Conservation (phyloP, 2,329 filamentous ascomycete species). For the Fusarium secorum region DNA sequence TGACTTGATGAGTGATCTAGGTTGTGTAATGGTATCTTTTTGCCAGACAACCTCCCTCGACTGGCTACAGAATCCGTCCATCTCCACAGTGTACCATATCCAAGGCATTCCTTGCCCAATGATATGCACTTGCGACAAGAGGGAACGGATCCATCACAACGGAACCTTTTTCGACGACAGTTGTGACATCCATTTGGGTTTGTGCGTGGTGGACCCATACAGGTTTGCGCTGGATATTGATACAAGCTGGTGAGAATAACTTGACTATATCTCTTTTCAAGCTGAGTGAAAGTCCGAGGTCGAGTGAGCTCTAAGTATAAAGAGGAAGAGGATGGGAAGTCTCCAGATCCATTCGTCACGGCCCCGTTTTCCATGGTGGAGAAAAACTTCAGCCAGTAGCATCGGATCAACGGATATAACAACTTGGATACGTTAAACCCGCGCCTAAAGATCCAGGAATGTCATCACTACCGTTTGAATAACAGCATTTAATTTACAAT, state of each 20-base stretch:
- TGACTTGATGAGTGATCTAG: not conserved
- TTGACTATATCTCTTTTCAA: accelerated
- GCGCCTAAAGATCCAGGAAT: accelerated
- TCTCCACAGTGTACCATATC: not conserved
- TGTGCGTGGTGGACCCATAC: not conserved
- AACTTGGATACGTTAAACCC: accelerated
- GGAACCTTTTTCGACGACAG: not conserved
- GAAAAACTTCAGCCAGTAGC: not conserved
- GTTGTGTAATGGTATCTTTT: not conserved
- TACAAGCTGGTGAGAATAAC: accelerated
- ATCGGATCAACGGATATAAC: not conserved
- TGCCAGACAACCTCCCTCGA: not conserved
- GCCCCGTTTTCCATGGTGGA: not conserved
- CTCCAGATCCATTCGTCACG: not conserved
- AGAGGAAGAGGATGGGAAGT: not conserved
- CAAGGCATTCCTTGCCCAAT: not conserved
- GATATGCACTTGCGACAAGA: not conserved
- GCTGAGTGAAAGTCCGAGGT: accelerated
- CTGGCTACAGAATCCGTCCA: conserved; percentile 1
- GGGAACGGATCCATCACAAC: not conserved
- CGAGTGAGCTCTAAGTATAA: too few relatives aligned
- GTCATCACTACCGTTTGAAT: not conserved
- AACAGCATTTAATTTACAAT: not conserved
- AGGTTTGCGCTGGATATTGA: accelerated
- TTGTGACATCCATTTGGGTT: conserved; percentile 6